A percentile compares a stretch with the other conserved stretches of the same genome.
These are phyloP conservation scores for Aspergillus panamensis DNA, from an alignment of 495 filamentous ascomycete genomes.

Conservation along the genomic window DNA sequence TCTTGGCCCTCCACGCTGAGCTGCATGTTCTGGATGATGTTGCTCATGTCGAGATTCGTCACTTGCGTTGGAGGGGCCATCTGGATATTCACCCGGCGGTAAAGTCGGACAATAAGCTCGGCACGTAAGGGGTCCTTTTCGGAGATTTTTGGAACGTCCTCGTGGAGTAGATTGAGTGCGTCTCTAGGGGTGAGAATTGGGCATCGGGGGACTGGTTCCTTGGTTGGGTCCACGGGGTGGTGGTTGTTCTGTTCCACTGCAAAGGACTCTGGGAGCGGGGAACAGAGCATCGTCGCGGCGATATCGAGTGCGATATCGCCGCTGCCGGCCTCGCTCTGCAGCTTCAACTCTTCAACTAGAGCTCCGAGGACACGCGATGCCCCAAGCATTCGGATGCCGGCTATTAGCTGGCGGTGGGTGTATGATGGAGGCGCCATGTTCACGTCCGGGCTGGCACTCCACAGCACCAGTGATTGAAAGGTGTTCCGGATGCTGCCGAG, in stretches of 20 bases:
- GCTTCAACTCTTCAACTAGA: slow-evolving; percentile 69
- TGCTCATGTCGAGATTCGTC: slow-evolving; percentile 39
- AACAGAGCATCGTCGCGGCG: slow-evolving; percentile 66
- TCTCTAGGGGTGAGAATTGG: slow-evolving; percentile 59
- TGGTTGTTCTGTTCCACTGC: slow-evolving; percentile 42
- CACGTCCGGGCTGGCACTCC: slow-evolving; percentile 63
- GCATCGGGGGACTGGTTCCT: slow-evolving; percentile 37
- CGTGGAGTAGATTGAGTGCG: slow-evolving; percentile 61
- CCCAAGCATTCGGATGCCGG: slow-evolving; percentile 66
- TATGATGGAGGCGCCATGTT: slow-evolving; percentile 69
- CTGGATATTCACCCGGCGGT: slow-evolving; percentile 67
- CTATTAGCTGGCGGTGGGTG: slow-evolving; percentile 71
- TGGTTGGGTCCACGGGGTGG: slow-evolving; percentile 39
- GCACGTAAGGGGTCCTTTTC: slow-evolving; percentile 60
- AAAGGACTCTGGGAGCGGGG: slow-evolving; percentile 55
- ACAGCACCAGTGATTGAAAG: slow-evolving; percentile 65
- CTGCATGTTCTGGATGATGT: slow-evolving; percentile 42
- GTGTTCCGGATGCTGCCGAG: slow-evolving; percentile 58
- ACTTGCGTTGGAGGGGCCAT: slow-evolving; percentile 40
- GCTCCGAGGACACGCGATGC: slow-evolving; percentile 56
- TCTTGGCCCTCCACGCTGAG: slow-evolving; percentile 35
- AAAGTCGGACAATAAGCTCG: slow-evolving; percentile 70
- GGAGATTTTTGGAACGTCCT: slow-evolving; percentile 58
- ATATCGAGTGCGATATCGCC: slow-evolving; percentile 70
- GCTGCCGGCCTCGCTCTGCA: slow-evolving; percentile 49